Base-by-base conservation (phyloP, 768 basidiomycete species). In the Trametes maxima region DNA sequence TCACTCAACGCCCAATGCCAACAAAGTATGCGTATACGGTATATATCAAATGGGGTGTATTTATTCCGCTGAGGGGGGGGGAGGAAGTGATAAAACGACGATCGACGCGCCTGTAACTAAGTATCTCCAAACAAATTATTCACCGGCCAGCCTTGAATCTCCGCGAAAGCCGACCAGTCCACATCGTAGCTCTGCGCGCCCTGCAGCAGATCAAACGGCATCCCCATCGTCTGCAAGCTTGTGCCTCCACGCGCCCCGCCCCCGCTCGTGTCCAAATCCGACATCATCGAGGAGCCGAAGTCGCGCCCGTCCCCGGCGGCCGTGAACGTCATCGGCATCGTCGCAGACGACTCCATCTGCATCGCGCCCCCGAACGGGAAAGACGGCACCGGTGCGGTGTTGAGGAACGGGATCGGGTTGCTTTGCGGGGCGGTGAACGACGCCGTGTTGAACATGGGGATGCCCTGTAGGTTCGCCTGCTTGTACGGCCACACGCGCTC, bases 171-270 rank as follows among this genome's bases (percentile, higher is more conserved):
- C 21, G 62, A 64, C 69, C 69, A 70, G 22, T 70, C 65, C 22
- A 70, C 37, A 24, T 65, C 69, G 19, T 60, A 60, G 46, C 42
- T 50, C 25, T 65, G 58, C 36, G 49, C 63, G 17, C 65, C 57
- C 35, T 66, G 69, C 44, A 70, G 60, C 51, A 70, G 54, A 33
- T 68, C 64, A 56, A 65, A 68, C 16, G 68, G 66, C 65, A 66
- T 61, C 28, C 64, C 24, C 64, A 63, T 63, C 37, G 65, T 49
- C 44, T 65, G 66, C 21, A 56, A 16, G 13, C 25, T 36, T 25
- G 40, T 16, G 11, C 28, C 28, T 24, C 21, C 45, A 10, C 36
- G 13, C 51, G 57, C 11, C 12, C 22, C 53, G 21, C 35, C 17
- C 22, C 53, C 39, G 19, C 25, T 35, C 57, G 25, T n/a, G 11